Percentiles rank a stretch among this genome's conserved stretches.
Conservation (phyloP, 345 rosid genomes). For the Jatropha curcas region DNA sequence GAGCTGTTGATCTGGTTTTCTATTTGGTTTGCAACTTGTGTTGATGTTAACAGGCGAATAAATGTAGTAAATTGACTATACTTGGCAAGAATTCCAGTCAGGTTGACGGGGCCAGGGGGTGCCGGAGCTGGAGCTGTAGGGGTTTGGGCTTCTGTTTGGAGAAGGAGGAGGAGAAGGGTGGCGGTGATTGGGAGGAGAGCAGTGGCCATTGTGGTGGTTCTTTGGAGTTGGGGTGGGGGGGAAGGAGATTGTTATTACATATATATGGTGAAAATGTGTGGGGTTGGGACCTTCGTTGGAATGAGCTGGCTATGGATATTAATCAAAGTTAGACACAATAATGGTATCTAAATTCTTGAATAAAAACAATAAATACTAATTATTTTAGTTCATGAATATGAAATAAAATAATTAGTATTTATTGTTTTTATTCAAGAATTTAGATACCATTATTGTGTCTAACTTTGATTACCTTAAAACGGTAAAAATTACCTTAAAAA, state of each 20-base stretch:
- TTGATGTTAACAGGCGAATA: slow-evolving; percentile 52
- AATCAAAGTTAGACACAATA: too few species aligned
- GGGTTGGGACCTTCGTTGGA: background rate
- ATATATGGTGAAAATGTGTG: slow-evolving; percentile 23
- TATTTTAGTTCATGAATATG: too few species aligned
- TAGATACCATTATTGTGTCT: too few species aligned
- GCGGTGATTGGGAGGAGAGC: slow-evolving; percentile 23
- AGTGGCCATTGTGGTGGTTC: slow-evolving; percentile 45
- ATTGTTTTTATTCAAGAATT: too few species aligned
- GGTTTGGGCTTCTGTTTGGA: slow-evolving; percentile 31
- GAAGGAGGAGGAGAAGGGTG: slow-evolving; percentile 36
- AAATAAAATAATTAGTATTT: too few species aligned
- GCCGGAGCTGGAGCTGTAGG: slow-evolving; percentile 53
- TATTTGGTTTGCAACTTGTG: slow-evolving; percentile 59
- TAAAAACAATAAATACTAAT: too few species aligned
- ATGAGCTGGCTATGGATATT: background rate
- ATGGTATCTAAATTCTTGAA: too few species aligned
- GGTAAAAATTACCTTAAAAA: too few species aligned
- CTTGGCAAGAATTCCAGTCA: slow-evolving; percentile 73
- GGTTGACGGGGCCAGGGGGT: slow-evolving; percentile 59
- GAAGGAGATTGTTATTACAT: slow-evolving; percentile 23
- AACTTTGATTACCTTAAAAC: too few species aligned
- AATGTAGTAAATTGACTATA: slow-evolving; percentile 60
- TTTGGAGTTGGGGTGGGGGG: slow-evolving; percentile 16
- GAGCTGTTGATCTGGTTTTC: slow-evolving; percentile 69